phyloP scores from a whole-genome alignment of 2,329 filamentous ascomycete genomes.

The Phoma sp. region DNA sequence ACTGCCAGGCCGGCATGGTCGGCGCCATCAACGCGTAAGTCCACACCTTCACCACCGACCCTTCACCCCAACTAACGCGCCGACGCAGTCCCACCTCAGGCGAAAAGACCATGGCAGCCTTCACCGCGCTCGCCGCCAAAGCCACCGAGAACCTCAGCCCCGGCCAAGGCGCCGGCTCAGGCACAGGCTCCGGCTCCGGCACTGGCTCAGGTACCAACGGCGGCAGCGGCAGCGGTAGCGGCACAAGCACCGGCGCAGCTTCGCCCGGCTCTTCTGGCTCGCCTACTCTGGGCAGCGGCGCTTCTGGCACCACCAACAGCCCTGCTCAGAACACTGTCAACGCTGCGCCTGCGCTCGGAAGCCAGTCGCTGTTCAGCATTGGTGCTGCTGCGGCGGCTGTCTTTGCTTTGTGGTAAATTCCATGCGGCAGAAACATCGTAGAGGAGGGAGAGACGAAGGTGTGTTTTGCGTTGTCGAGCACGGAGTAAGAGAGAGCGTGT shows the following conservation, averaged over 20 bases:
- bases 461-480: no score
- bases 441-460: no score
- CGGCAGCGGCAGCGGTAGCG: not conserved
- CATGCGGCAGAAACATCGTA: no score
- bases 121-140: slow-evolving; percentile 45
- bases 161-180: slow-evolving; percentile 31
- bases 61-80: slow-evolving; percentile 22
- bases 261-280: slow-evolving; percentile 15
- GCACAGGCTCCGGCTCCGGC: slow-evolving; percentile 19
- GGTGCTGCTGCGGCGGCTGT: slow-evolving; percentile 34
- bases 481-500: no score
- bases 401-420: slow-evolving; percentile 33
- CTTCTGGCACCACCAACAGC: slow-evolving; percentile 15
- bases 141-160: slow-evolving; percentile 52
- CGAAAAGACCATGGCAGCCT: slow-evolving; percentile 45
- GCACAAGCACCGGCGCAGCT: not conserved
- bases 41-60: slow-evolving; percentile 7
- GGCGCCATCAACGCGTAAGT: slow-evolving; percentile 78
- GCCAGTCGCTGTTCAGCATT: slow-evolving; percentile 35
- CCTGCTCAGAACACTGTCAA: slow-evolving; percentile 37
- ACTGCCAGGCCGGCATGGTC: slow-evolving; percentile 77
- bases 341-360: slow-evolving; percentile 29
- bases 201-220: slow-evolving; percentile 21
- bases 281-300: slow-evolving; percentile 15
- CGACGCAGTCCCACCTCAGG: slow-evolving; percentile 36